Conservation (phyloP, 441 rosid species). For the Isatis lusitanica region DNA sequence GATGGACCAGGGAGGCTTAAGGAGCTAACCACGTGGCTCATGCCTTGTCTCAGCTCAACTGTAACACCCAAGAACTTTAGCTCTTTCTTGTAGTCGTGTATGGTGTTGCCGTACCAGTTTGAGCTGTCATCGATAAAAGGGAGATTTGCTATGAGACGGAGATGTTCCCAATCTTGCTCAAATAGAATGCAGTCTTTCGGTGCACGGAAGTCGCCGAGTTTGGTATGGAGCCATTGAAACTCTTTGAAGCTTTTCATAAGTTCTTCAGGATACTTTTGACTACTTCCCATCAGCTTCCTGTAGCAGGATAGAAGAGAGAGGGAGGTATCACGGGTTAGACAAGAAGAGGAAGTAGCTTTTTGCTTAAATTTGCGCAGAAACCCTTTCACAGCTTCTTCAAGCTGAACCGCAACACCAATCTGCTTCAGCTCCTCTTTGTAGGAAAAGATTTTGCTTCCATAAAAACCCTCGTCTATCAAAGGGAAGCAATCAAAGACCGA, state of each 20-base stretch:
- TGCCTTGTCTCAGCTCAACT: conserved; percentile 49
- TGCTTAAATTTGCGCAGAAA: conserved; percentile 44
- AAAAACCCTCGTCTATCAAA: conserved; percentile 44
- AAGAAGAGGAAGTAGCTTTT: conserved; percentile 37
- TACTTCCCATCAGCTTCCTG: conserved; percentile 37
- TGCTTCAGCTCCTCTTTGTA: conserved; percentile 47
- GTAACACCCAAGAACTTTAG: conserved; percentile 50
- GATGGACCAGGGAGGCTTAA: conserved; percentile 44
- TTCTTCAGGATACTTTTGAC: conserved; percentile 36
- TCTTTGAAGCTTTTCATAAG: conserved; percentile 41
- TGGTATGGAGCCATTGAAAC: conserved; percentile 58
- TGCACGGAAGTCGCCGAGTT: conserved; percentile 50
- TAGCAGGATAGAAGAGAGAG: conserved; percentile 51
- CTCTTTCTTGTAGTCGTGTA: conserved; percentile 48
- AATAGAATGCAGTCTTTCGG: conserved; percentile 61
- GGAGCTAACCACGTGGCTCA: conserved; percentile 44
- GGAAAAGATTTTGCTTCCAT: conserved; percentile 37
- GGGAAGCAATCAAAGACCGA: conserved; percentile 50
- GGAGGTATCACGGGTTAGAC: conserved; percentile 40
- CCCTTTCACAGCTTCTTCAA: conserved; percentile 46
- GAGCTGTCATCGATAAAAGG: conserved; percentile 60
- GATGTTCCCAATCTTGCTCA: conserved; percentile 58
- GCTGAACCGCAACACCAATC: conserved; percentile 50
- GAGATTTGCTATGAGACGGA: conserved; percentile 52
- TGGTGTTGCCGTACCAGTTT: conserved; percentile 43